Conservation (phyloP, 1,284 basidiomycete species). For the Porogramme epimiltina region DNA sequence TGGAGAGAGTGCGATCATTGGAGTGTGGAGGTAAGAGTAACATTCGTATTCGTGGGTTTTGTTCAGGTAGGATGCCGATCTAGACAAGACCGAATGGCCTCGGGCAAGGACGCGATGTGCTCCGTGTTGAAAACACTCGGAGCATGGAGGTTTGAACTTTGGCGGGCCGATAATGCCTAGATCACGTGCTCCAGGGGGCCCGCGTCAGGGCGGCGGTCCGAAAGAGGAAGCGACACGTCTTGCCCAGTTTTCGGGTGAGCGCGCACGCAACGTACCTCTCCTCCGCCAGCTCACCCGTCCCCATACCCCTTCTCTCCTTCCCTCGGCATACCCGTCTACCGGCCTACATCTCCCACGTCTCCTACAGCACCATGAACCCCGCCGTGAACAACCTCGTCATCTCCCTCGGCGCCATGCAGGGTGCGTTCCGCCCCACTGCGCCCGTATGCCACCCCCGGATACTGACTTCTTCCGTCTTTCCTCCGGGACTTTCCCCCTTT, state of each 20-base stretch:
- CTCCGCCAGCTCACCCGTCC: conserved; percentile 3
- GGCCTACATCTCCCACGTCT: neutral
- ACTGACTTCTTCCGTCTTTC: conserved; percentile 14
- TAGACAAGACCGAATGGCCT: too few species aligned
- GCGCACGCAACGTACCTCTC: neutral
- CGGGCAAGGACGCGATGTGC: too few species aligned
- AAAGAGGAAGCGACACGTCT: conserved; percentile 22
- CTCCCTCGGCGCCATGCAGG: conserved; percentile 90
- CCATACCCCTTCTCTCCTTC: neutral
- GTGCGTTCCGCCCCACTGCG: conserved; percentile 49
- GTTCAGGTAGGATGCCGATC: too few species aligned
- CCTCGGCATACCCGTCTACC: conserved; percentile 2
- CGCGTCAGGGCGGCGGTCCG: neutral
- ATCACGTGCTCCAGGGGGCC: too few species aligned
- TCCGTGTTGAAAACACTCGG: too few species aligned
- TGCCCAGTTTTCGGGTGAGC: conserved; percentile 11
- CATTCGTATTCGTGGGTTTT: too few species aligned
- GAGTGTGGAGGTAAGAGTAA: too few species aligned
- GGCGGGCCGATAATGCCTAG: too few species aligned
- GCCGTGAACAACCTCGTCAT: conserved; percentile 73
- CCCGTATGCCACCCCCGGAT: conserved; percentile 2
- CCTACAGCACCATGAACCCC: conserved; percentile 36
- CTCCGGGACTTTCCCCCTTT: neutral
- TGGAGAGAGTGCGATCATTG: too few species aligned
- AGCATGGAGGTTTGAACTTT: too few species aligned